Evolutionary conservation across 331 rosid species (phyloP), one percentile per base, ranked within the genome.

Genomic region (Quercus phellos): DNA sequence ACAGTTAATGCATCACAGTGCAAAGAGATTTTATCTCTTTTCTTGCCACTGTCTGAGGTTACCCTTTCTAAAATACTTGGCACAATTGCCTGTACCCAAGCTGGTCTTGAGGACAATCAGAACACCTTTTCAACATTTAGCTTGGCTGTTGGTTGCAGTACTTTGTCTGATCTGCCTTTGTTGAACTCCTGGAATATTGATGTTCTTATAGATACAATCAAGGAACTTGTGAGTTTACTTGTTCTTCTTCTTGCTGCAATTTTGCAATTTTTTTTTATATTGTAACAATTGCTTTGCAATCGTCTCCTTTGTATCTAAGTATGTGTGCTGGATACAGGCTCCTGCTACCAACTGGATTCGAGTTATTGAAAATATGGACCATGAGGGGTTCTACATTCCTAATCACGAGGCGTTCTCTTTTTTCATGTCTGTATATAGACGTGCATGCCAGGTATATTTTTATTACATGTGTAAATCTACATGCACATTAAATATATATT

Each of bases 301-400:
- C 18, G 16, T 9, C 3, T 71, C 16, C 72, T 77, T 43, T 61
- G 4, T 61, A 78, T 26, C 73, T 69, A 38, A 56, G 22, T 59
- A 46, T 81, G 79, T 61, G 42, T 82, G 76, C 61, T 85, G 79
- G 76, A 68, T 82, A 74, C 92, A 95, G 99, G 96, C 97, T 55
- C 98, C 98, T 16, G 82, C 79, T 59, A 85, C 93, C 78, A 92
- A 93, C 58, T 95, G 99, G 99, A 46, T 78, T 70, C 83, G 68
- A n/a, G 94, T 95, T 69, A 75, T 93, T 79, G 99, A 95, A 87
- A 89, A 88, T 87, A 84, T 93, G 74, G 99, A 95, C 85, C 94
- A 95, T 21, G 99, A 95, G 86, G 99, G 97, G 56, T 93, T 95
- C 84, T 90, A 82, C 86, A 85, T 95, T 86, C 97, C 98, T 74